Evolutionary conservation across 2,329 filamentous ascomycete species (phyloP), one percentile per base, ranked within the genome.

Genomic region (Ophiostoma quercus): DNA sequence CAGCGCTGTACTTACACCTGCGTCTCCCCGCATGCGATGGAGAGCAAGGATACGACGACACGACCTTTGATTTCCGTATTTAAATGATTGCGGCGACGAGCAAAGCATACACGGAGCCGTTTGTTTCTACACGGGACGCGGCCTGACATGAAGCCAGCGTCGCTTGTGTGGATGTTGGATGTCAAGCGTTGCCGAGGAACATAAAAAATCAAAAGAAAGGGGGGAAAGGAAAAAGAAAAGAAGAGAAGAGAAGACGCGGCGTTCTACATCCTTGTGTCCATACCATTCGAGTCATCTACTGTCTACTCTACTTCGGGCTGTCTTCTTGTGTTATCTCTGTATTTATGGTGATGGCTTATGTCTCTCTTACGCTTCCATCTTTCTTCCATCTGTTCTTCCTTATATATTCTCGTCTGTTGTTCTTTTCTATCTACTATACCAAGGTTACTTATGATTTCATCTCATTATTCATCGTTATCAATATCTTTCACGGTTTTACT

Each of bases 361-460:
- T 41, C 39, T 41, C 9, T 22, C 54, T 25, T 22, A 57, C 4
- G 41, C 22, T 19, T 34, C 34, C 34, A 34, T 34, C 41, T 22
- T 29, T 41, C 41, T 34, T 9, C 22, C n/a, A 12, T 51, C 43
- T 25, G 19, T 51, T 68, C 32, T 34, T 51, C 25, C n/a, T 47
- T 57, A 29, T 57, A 63, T 63, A 34, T 34, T 62, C 25, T 41
- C 37, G 16, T 54, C 4, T 43, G n/a, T 57, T 47, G 57, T 14
- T 34, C 29, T 34, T 32, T 16, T 54, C n/a, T 62, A 66, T 69
- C 41, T 67, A 67, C 57, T 60, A 63, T 68, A 57, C 51, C 47
- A 62, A 62, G 37, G 8, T 66, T 34, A 43, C 22, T 60, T 14
- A 63, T 37, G 29, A 37, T 37, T 63, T 37, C 2, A 67, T 41